Conservation (phyloP, 805 yeast species). For the Wickerhamomyces queroliae region DNA sequence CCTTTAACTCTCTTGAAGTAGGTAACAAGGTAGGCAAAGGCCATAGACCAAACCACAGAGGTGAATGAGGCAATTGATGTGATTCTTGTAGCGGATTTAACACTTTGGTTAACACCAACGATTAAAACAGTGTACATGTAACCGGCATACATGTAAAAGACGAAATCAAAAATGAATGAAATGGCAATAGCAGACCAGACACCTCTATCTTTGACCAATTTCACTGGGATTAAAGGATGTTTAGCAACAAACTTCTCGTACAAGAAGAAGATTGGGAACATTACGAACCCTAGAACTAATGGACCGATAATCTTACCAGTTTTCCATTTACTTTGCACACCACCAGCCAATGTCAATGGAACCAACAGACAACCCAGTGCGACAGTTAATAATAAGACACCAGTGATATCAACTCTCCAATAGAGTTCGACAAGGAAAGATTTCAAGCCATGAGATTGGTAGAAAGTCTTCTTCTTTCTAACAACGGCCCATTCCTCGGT, state of each 20-base stretch:
- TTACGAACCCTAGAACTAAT: conserved; percentile 56
- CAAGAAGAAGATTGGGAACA: conserved; percentile 50
- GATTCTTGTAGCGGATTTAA: conserved; percentile 59
- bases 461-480: conserved; percentile 32
- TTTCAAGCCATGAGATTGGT: conserved; percentile 30
- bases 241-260: conserved; percentile 56
- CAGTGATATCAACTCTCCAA: conserved; percentile 64
- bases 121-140: conserved; percentile 61
- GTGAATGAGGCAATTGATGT: conserved; percentile 55
- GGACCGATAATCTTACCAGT: conserved; percentile 62
- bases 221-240: conserved; percentile 59
- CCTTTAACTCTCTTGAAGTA: conserved; percentile 44
- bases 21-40: conserved; percentile 48
- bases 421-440: conserved; percentile 34
- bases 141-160: conserved; percentile 66
- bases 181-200: conserved; percentile 66
- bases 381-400: conserved; percentile 48
- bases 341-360: conserved; percentile 77
- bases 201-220: conserved; percentile 59
- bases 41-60: conserved; percentile 50
- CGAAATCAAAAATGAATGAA: conserved; percentile 52
- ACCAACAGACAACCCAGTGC: conserved; percentile 60
- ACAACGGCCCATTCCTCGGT: conserved; percentile 45
- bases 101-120: conserved; percentile 55
- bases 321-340: conserved; percentile 47